Base-by-base conservation (phyloP, 148 eudicot species). In the Dianthus caryophyllus region DNA sequence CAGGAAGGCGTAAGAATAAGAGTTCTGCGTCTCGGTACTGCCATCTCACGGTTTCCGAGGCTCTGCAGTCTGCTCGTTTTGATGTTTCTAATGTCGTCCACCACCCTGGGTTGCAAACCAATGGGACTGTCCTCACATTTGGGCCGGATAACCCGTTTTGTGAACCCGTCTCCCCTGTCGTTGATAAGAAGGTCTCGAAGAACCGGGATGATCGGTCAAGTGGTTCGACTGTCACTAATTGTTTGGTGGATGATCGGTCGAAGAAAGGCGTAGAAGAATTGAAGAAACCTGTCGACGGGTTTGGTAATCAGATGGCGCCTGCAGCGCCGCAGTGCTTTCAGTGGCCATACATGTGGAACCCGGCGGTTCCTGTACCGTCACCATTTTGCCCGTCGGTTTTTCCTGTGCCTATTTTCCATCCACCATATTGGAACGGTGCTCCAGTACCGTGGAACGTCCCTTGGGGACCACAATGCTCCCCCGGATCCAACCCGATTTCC, bases 271-370 rank as follows among this genome's bases (percentile, higher is more conserved):
- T 41, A 48, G 74, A 74, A 30, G 76, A 79, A 61, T 76, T 76
- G 27, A 65, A 79, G 41, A 79, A 72, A 26, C 68, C 74, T 27
- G 26, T 80, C 15, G 75, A 83, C 26, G 85, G 84, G 1, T 76
- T 75, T 46, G 62, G 75, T 43, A 56, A 82, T 65, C 88, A 82
- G 64, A 61, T 86, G 30, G 87, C 89, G 14, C n/a, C n/a, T n/a
- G n/a, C n/a, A n/a, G n/a, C n/a, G n/a, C n/a, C n/a, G n/a, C n/a
- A n/a, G n/a, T 81, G 81, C 53, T 82, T 84, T 41, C 88, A 87
- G 29, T 88, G 91, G 96, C 89, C 96, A 70, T 88, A 81, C 61
- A 83, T 84, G 18, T 87, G 85, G 87, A 84, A 81, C 63, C 74
- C 84, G 6, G 78, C 82, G 8, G 80, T 82, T 66, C 83, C 94